These are phyloP conservation scores for Russula sp. DNA, from an alignment of 768 basidiomycete genomes.

Conservation along the genomic window DNA sequence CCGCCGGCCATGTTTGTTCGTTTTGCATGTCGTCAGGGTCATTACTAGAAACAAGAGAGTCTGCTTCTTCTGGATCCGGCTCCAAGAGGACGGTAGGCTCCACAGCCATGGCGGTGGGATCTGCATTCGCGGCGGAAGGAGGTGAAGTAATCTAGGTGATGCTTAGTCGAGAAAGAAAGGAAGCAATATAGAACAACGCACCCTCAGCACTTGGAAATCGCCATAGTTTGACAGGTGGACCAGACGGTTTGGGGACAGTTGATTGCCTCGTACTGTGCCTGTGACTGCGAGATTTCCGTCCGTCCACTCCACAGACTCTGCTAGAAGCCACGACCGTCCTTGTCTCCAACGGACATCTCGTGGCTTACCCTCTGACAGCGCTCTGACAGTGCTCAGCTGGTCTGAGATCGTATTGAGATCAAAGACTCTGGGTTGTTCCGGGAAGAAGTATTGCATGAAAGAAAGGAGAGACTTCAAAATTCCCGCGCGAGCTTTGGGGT, in stretches of 20 bases:
- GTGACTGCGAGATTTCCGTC: constrained; percentile 70
- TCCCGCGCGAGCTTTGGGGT: constrained; percentile 59
- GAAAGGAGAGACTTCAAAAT: constrained; percentile 87
- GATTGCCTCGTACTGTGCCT: constrained; percentile 78
- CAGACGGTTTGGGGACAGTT: constrained; percentile 77
- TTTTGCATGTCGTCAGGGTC: constrained; percentile 86
- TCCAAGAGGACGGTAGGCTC: constrained; percentile 66
- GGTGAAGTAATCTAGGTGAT: constrained; percentile 64
- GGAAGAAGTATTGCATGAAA: constrained; percentile 94
- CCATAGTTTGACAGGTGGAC: constrained; percentile 86
- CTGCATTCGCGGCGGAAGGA: constrained; percentile 39
- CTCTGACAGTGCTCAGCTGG: constrained; percentile 65
- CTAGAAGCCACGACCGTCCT: constrained; percentile 72
- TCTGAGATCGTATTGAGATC: constrained; percentile 68
- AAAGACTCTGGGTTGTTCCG: constrained; percentile 70
- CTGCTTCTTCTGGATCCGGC: constrained; percentile 61
- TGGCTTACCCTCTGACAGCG: constrained; percentile 83
- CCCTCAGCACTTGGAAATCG: constrained; percentile 83
- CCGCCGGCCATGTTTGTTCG: constrained; percentile 98
- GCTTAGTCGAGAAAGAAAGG: background rate
- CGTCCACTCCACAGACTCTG: constrained; percentile 61
- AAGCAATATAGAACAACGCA: constrained; percentile 37
- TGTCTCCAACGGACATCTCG: constrained; percentile 79
- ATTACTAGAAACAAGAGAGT: constrained; percentile 84
- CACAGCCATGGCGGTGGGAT: constrained; percentile 56